Conservation (phyloP, 2,329 filamentous ascomycete species). For the Monosporascus sp. region DNA sequence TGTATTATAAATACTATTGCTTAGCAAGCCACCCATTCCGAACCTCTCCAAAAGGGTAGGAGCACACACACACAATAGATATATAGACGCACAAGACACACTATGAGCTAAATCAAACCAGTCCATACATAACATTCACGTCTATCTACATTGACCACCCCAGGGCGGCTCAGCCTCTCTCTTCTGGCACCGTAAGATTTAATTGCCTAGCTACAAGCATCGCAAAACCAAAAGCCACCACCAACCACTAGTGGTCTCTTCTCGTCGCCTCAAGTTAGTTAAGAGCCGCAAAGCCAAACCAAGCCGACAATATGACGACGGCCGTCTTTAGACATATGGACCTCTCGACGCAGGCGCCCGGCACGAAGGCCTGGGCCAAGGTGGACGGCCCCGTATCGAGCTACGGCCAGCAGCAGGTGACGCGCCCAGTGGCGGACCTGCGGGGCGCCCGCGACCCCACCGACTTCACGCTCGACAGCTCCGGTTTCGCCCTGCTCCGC, state of each 20-base stretch:
- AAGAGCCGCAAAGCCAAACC: neutral
- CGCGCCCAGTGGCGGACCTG: constrained; percentile 48
- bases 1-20: too few relatives aligned
- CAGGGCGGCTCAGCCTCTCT: too few relatives aligned
- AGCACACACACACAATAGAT: too few relatives aligned
- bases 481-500: constrained; percentile 53
- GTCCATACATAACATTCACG: too few relatives aligned
- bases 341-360: constrained; percentile 36
- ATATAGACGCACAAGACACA: too few relatives aligned
- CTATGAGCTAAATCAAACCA: too few relatives aligned
- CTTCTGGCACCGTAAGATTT: too few relatives aligned
- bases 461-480: constrained; percentile 50
- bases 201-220: neutral
- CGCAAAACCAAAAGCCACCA: neutral
- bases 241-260: neutral
- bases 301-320: constrained; percentile 46
- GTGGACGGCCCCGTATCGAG: constrained; percentile 56
- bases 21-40: too few relatives aligned
- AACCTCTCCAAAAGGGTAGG: too few relatives aligned
- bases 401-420: constrained; percentile 39
- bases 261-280: neutral
- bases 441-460: constrained; percentile 38
- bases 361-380: constrained; percentile 57
- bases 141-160: too few relatives aligned
- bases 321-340: constrained; percentile 58